Conservation (phyloP, 23 red algal genomes). For the Chondrus crispus region DNA sequence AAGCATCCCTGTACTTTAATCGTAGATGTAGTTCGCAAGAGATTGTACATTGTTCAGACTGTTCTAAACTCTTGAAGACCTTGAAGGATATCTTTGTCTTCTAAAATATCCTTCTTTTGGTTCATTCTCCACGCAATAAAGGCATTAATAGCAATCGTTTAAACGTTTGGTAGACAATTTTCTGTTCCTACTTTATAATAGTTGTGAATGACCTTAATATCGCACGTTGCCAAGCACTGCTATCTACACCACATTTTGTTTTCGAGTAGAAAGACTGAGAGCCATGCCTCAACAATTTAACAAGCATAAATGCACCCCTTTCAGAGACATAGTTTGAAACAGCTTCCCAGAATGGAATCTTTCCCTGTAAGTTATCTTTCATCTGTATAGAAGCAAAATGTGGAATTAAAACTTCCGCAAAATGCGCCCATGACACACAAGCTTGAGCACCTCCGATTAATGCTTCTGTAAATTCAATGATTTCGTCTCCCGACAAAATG, state of each 20-base stretch:
- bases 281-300: background rate
- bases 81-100: background rate
- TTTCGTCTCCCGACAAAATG: no score
- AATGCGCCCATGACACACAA: background rate
- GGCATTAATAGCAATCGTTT: background rate
- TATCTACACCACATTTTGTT: background rate
- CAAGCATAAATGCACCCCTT: background rate
- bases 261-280: background rate
- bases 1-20: no score
- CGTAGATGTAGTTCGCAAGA: no score
- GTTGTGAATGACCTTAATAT: background rate
- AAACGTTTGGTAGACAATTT: background rate
- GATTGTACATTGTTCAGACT: no score
- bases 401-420: background rate
- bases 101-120: background rate
- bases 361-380: background rate
- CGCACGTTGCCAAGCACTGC: background rate
- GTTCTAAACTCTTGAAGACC: no score
- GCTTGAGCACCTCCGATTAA: no score
- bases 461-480: no score
- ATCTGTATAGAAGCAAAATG: background rate
- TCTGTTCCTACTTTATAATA: background rate
- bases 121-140: background rate
- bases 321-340: background rate
- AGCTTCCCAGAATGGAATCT: background rate